phyloP scores from a whole-genome alignment of 768 basidiomycete species.

The Kondoa subrosea region DNA sequence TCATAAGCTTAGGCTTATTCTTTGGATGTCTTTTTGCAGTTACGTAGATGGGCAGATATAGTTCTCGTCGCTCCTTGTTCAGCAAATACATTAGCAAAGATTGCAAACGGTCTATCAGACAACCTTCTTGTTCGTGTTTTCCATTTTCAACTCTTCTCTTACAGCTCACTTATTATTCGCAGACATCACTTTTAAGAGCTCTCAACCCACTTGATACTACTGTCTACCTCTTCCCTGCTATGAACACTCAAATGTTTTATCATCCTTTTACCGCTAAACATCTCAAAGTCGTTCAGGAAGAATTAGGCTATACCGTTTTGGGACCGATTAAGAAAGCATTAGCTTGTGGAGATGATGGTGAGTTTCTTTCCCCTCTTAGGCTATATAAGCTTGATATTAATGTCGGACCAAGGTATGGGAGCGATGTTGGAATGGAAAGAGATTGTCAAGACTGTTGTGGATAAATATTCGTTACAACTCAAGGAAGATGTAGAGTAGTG shows the following conservation, averaged over 20 bases:
- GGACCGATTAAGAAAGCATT: slow-evolving; percentile 77
- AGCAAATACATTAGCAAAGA: slow-evolving; percentile 89
- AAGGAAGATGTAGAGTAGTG: neutral
- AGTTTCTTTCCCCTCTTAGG: slow-evolving; percentile 25
- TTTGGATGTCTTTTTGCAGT: slow-evolving; percentile 23
- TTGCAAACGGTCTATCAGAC: slow-evolving; percentile 73
- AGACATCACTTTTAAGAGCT: slow-evolving; percentile 57
- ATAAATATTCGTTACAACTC: slow-evolving; percentile 19
- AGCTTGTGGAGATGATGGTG: slow-evolving; percentile 83
- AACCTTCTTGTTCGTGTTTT: slow-evolving; percentile 53
- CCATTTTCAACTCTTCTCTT: neutral
- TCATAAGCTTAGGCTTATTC: neutral
- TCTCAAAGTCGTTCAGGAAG: slow-evolving; percentile 52
- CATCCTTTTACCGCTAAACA: slow-evolving; percentile 82
- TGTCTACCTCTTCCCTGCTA: slow-evolving; percentile 84
- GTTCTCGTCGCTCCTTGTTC: slow-evolving; percentile 91
- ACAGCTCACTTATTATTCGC: slow-evolving; percentile 36
- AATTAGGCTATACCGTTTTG: slow-evolving; percentile 59
- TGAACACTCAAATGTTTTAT: slow-evolving; percentile 97
- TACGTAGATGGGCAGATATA: slow-evolving; percentile 69
- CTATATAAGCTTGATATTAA: neutral
- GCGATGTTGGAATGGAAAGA: slow-evolving; percentile 96
- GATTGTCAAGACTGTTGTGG: slow-evolving; percentile 39
- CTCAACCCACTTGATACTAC: slow-evolving; percentile 58
- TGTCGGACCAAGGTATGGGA: slow-evolving; percentile 49